Evolutionary conservation across 495 filamentous ascomycete genomes (phyloP).

Genomic region (Talaromyces thailandensis): DNA sequence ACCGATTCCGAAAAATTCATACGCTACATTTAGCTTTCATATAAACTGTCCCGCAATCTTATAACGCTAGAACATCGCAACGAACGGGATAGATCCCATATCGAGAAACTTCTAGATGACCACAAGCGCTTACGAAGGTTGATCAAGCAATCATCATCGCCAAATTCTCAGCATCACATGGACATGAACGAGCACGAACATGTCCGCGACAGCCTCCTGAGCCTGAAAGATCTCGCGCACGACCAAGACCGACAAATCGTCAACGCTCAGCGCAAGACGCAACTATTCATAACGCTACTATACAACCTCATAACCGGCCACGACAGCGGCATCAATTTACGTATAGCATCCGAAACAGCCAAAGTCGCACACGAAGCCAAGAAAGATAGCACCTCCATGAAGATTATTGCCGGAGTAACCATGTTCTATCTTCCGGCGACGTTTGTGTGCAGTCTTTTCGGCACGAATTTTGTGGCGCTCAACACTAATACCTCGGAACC

Average conservation of each 20-base stretch:
- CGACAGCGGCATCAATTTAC: conserved; percentile 14
- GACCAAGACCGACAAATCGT: conserved; percentile 11
- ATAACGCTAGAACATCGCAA: conserved; percentile 14
- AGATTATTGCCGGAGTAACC: conserved; percentile 28
- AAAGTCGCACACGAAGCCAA: conserved; percentile 21
- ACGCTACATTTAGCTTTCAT: conserved; percentile 10
- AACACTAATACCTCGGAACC: conserved; percentile 8
- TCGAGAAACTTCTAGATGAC: conserved; percentile 10
- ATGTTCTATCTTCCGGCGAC: conserved; percentile 29
- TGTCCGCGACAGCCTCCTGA: conserved; percentile 9
- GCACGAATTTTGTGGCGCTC: conserved; percentile 12
- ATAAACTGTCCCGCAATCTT: conserved; percentile 12
- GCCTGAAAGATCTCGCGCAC: conserved; percentile 8
- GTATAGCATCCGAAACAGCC: conserved; percentile 16
- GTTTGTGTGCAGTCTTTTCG: conserved; percentile 19
- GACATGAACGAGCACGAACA: conserved; percentile 5
- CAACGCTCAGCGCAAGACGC: conserved; percentile 9
- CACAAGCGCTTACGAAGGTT: conserved; percentile 8
- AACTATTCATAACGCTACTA: conserved; percentile 12
- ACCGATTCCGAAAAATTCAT: conserved; percentile 12
- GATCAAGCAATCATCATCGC: conserved; percentile 3
- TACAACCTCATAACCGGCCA: conserved; percentile 16
- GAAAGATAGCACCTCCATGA: conserved; percentile 27
- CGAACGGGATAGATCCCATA: conserved; percentile 9
- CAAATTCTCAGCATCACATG: neutral